phyloP scores from a whole-genome alignment of 2,329 filamentous ascomycete species.

The Fusarium pininemorale region DNA sequence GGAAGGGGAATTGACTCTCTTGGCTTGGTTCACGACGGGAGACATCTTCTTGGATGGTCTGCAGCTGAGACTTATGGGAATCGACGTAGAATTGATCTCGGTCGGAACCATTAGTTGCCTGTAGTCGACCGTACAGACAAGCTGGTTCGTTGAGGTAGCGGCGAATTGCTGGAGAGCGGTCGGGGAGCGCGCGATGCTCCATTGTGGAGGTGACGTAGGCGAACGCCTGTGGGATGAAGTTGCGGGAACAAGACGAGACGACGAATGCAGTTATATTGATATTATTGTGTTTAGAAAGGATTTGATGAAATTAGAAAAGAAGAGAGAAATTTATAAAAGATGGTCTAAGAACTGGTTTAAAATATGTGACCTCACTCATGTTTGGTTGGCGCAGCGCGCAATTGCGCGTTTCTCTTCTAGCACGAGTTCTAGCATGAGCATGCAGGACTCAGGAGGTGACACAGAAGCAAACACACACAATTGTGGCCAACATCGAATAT shows the following conservation, averaged over 20 bases:
- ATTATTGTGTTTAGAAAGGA: too few relatives aligned
- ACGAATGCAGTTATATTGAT: fast-evolving
- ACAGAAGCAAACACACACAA: neutral
- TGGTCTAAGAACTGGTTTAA: neutral
- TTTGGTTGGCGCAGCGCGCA: neutral
- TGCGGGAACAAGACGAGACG: neutral
- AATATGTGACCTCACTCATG: neutral
- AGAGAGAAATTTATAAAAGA: neutral
- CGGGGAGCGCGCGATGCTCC: fast-evolving
- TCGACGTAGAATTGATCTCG: neutral
- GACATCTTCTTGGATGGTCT: fast-evolving
- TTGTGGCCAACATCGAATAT: neutral
- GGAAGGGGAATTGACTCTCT: fast-evolving
- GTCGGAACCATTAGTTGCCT: fast-evolving
- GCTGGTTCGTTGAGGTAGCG: neutral
- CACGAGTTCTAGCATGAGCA: neutral
- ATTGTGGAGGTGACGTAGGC: neutral
- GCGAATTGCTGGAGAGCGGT: fast-evolving
- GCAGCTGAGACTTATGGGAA: fast-evolving
- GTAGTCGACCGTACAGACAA: fast-evolving
- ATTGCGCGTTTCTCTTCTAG: neutral
- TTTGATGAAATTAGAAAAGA: neutral
- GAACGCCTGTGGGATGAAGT: fast-evolving
- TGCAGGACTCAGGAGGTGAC: neutral
- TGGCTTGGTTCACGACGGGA: fast-evolving